Evolutionary conservation across 371 early-diverging fungal species (phyloP).

Genomic region (Blakeslea trispora): DNA sequence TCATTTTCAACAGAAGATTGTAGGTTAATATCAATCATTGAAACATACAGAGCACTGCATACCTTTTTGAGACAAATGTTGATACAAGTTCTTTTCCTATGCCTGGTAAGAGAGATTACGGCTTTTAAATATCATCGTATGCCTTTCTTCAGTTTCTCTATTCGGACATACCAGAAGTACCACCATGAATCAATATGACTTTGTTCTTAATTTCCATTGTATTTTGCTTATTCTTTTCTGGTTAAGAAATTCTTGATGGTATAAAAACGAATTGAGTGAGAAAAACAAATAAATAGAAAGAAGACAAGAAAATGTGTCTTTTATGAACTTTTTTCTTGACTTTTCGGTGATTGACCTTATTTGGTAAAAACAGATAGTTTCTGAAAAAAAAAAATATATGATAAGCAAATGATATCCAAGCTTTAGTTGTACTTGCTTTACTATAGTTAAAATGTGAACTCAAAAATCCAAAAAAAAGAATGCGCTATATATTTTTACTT

Average conservation of each 20-base stretch:
- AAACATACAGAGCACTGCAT: constrained; percentile 4
- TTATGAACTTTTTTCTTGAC: not conserved
- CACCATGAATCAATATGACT: constrained; percentile 27
- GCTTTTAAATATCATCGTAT: not conserved
- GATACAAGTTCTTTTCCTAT: constrained; percentile 31
- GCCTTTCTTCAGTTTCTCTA: not conserved
- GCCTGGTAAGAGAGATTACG: constrained; percentile 19
- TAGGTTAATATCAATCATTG: not conserved
- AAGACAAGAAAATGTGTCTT: not conserved
- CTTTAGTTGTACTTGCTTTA: no score
- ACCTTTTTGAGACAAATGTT: constrained; percentile 21
- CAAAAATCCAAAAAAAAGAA: no score
- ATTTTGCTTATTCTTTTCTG: no score
- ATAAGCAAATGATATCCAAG: no score
- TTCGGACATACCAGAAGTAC: constrained; percentile 29
- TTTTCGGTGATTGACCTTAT: constrained; percentile 18
- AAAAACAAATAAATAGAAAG: not conserved
- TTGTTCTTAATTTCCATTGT: constrained; percentile 24
- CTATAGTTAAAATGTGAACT: no score
- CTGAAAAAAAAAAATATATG: no score
- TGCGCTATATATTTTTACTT: no score
- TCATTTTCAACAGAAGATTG: not conserved
- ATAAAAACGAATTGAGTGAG: not conserved
- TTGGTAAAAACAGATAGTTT: constrained; percentile 3
- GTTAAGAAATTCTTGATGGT: not conserved